phyloP scores from a whole-genome alignment of 345 rosid species.

The Pugionium cornutum region DNA sequence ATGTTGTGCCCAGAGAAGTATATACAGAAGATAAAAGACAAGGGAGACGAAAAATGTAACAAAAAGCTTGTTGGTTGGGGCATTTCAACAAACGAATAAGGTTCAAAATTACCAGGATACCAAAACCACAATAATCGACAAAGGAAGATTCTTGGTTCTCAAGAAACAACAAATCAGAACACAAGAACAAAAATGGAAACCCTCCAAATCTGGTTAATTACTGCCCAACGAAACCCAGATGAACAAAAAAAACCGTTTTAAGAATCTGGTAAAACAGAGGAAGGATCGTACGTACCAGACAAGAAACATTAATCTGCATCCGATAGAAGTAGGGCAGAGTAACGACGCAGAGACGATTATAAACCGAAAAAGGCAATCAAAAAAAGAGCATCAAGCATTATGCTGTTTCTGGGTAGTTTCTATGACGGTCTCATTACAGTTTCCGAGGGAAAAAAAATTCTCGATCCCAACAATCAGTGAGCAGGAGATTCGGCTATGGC shows the following conservation, averaged over 20 bases:
- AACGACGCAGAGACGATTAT: constrained; percentile 9
- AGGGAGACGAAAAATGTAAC: not conserved
- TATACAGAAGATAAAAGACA: constrained; percentile 8
- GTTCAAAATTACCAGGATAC: constrained; percentile 21
- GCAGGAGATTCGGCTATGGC: constrained; percentile 34
- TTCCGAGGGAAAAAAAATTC: constrained; percentile 15
- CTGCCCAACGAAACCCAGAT: not conserved
- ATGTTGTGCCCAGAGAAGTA: constrained; percentile 8
- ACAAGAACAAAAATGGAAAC: not conserved
- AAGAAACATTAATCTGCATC: constrained; percentile 28
- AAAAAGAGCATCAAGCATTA: constrained; percentile 24
- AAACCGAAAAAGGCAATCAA: constrained; percentile 6
- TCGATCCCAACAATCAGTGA: constrained; percentile 37
- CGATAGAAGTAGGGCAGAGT: not conserved
- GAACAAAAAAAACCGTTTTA: constrained; percentile 1
- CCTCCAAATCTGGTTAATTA: constrained; percentile 1
- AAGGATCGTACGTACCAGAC: constrained; percentile 21
- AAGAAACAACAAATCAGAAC: constrained; percentile 33
- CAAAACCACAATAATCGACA: constrained; percentile 14
- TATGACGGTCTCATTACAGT: constrained; percentile 20
- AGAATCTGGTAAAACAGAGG: constrained; percentile 20
- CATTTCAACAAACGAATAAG: constrained; percentile 46
- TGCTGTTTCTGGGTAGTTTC: constrained; percentile 37
- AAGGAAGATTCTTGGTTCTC: constrained; percentile 26
- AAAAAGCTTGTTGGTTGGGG: constrained; percentile 34